Evolutionary conservation across 176 grass and related monocot genomes (phyloP), one percentile per base, ranked within the genome.

Genomic region (Rhynchospora tenuis): DNA sequence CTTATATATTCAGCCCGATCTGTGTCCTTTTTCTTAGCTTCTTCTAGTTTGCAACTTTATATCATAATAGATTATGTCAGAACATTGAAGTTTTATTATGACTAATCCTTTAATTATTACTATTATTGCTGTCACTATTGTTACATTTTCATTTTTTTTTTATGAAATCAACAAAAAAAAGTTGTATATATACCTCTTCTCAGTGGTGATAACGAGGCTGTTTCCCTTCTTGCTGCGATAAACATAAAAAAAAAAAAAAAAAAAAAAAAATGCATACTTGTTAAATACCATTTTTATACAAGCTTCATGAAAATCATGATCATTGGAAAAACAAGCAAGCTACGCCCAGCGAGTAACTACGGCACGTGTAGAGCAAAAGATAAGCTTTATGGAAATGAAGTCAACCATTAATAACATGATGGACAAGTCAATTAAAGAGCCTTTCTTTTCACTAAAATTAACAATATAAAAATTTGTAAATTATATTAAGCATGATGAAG

Each of bases 191-290:
- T 93, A 96, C 94, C 94, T 94, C 86, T 88, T 79, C 69, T 92
- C 86, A 50, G 83, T 69, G 76, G 81, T 91, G 58, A 86, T 19
- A 58, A 84, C 88, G 46, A 91, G 92, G 92, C 81, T 78, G 90
- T 85, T 9, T 16, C 90, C 83, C 88, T 97, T 93, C 91, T 93
- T 97, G 54, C 92, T 97, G 86, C 76, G 87, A 74, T 64, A 19
- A 15, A 83, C 15, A 68, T 75, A 48, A 82, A 43, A 13, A 65
- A 2, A 59, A 33, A 4, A 19, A 83, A 0, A 13, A n/a, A 48
- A 82, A 43, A 13, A 65, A 2, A 59, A 33, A 4, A 19, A 83
- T 0, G 7, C 8, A 56, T 60, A 14, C 17, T 16, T 8, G 19
- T 17, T 4, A 29, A 73, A 52, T 11, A 15, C 3, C 38, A 59